A percentile compares a stretch with the other conserved stretches of the same genome.
phyloP scores from a whole-genome alignment of 2,329 filamentous ascomycete genomes.

The Alternaria tenuissima region DNA sequence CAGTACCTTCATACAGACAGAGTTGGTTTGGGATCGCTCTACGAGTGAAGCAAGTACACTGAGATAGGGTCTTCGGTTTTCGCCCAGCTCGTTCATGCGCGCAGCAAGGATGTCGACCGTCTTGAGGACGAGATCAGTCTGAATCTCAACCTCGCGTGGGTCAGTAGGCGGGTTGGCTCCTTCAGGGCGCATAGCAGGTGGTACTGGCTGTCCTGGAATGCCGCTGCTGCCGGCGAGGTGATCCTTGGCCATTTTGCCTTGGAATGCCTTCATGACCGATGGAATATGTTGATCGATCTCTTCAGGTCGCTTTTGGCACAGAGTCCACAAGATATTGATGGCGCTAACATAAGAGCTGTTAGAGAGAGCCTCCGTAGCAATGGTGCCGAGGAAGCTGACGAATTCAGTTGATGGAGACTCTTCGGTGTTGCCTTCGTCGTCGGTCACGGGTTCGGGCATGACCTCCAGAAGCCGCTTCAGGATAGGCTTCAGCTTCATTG shows the following conservation, averaged over 20 bases:
- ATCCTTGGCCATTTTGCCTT: slow-evolving; percentile 89
- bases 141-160: slow-evolving; percentile 83
- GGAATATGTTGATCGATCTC: slow-evolving; percentile 90
- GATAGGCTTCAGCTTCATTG: slow-evolving; percentile 69
- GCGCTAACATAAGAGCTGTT: slow-evolving; percentile 83
- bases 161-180: slow-evolving; percentile 69
- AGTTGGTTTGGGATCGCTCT: slow-evolving; percentile 88
- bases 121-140: slow-evolving; percentile 90
- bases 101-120: slow-evolving; percentile 91
- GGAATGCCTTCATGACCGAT: slow-evolving; percentile 90
- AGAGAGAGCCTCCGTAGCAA: slow-evolving; percentile 86
- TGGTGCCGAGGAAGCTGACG: slow-evolving; percentile 80
- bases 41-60: slow-evolving; percentile 94
- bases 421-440: slow-evolving; percentile 82
- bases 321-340: slow-evolving; percentile 91
- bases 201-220: slow-evolving; percentile 44
- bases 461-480: slow-evolving; percentile 86
- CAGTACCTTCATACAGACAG: slow-evolving; percentile 89
- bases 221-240: slow-evolving; percentile 75
- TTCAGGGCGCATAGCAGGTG: slow-evolving; percentile 59
- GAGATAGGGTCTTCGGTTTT: slow-evolving; percentile 90
- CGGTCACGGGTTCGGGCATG: slow-evolving; percentile 81
- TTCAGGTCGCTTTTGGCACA: slow-evolving; percentile 83
- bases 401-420: slow-evolving; percentile 84
- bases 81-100: slow-evolving; percentile 90